Conservation (phyloP, 148 eudicot genomes). For the Cornus suecica region DNA sequence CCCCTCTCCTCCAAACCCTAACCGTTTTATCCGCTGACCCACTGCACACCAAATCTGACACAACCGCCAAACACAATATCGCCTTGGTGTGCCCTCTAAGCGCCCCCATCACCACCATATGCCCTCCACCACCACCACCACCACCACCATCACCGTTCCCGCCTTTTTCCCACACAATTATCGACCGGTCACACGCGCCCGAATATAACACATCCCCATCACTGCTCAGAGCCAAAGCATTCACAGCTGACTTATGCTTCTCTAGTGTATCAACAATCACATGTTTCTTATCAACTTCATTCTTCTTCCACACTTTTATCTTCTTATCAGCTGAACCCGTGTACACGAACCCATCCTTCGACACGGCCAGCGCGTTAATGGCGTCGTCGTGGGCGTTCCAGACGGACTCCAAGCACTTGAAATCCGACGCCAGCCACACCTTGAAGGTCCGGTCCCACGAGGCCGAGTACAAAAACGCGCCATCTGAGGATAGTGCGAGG, state of each 20-base stretch:
- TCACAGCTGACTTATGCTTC: constrained; percentile 71
- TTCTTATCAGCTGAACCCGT: constrained; percentile 80
- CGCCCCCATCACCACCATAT: constrained; percentile 62
- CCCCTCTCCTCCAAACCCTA: constrained; percentile 69
- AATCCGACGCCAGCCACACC: constrained; percentile 65
- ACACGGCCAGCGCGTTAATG: constrained; percentile 52
- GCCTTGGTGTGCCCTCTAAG: constrained; percentile 80
- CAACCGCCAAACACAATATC: constrained; percentile 60
- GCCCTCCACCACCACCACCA: constrained; percentile 1
- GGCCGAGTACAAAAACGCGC: constrained; percentile 54
- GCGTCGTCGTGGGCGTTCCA: constrained; percentile 86
- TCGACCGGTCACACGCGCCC: constrained; percentile 79
- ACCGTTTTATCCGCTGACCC: constrained; percentile 85
- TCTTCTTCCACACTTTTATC: constrained; percentile 63
- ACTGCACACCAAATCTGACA: constrained; percentile 59
- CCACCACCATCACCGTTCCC: constrained; percentile 11
- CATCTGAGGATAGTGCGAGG: constrained; percentile 56
- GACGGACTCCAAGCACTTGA: constrained; percentile 63
- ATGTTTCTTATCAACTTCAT: constrained; percentile 35
- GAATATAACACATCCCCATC: constrained; percentile 65
- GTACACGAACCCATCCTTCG: constrained; percentile 60
- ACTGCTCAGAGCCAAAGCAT: constrained; percentile 62
- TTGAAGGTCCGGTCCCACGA: constrained; percentile 88
- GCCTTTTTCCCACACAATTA: constrained; percentile 72
- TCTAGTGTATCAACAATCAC: constrained; percentile 38